Percentiles rank a stretch among this genome's conserved stretches.
These are phyloP conservation scores for Boletus bicolor DNA, from an alignment of 768 basidiomycete genomes.

Conservation along the genomic window DNA sequence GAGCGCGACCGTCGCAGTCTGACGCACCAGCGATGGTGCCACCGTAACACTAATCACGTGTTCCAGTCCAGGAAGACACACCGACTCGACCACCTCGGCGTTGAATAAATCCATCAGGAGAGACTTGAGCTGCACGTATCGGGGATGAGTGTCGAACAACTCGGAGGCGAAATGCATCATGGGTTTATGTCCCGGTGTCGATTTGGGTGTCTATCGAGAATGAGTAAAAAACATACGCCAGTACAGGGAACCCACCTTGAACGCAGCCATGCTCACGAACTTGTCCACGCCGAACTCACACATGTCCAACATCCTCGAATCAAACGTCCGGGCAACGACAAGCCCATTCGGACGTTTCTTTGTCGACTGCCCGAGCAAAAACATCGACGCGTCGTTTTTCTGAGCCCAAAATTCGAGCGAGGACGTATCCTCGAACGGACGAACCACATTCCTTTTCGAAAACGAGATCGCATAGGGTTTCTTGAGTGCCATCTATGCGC, in stretches of 20 bases:
- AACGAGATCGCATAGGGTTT: conserved; percentile 89
- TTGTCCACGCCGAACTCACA: conserved; percentile 87
- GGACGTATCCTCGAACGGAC: conserved; percentile 80
- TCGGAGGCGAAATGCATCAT: conserved; percentile 95
- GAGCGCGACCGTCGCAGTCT: background rate
- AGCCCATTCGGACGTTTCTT: conserved; percentile 93
- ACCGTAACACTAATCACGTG: conserved; percentile 83
- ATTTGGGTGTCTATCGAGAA: conserved; percentile 63
- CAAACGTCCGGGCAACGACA: conserved; percentile 82
- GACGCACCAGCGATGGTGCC: conserved; percentile 52
- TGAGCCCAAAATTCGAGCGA: conserved; percentile 90
- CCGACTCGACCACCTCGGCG: conserved; percentile 76
- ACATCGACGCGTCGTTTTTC: conserved; percentile 94
- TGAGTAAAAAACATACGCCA: background rate
- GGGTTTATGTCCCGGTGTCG: conserved; percentile 85
- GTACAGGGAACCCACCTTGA: conserved; percentile 58
- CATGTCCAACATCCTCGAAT: conserved; percentile 88
- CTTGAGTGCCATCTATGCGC: conserved; percentile 83
- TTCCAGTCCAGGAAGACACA: conserved; percentile 81
- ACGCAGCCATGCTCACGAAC: conserved; percentile 73
- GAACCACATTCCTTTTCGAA: conserved; percentile 87
- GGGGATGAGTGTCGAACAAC: conserved; percentile 91
- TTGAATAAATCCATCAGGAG: conserved; percentile 90
- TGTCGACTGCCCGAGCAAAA: conserved; percentile 84
- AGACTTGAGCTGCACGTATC: conserved; percentile 89